Evolutionary conservation across 208 protist species (phyloP), one percentile per base, ranked within the genome.

Genomic region (Herpetomonas samuelpessoai): DNA sequence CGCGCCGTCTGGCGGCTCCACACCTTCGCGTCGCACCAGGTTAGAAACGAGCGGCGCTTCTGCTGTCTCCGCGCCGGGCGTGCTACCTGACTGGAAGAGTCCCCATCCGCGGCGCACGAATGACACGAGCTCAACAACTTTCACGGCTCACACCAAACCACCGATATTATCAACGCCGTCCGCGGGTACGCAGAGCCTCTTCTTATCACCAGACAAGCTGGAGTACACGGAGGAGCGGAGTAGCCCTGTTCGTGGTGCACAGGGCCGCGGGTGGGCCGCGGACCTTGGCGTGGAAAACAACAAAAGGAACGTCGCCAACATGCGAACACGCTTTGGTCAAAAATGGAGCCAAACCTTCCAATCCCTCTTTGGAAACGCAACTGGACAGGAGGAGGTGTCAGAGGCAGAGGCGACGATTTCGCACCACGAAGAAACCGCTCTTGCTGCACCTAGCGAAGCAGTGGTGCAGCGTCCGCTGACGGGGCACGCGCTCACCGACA

Each of bases 331-430:
- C 3, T 71, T 73, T 47, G 74, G 71, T 10, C 65, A 59, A 28
- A 50, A 74, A 22, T 91, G 83, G 83, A 76, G 69, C 29, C 63
- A 64, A 24, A 72, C 82, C 21, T 87, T 83, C 53, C 58, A 74
- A 25, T 64, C 68, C 0, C 72, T 91, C 46, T 51, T 87, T 44
- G 22, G 29, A 51, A 18, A 16, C 10, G 35, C 10, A 7, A 41
- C 35, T 7, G 35, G n/a, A n/a, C n/a, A n/a, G n/a, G n/a, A n/a
- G n/a, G n/a, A n/a, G n/a, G n/a, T n/a, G n/a, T n/a, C n/a, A n/a
- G n/a, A n/a, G n/a, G n/a, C n/a, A n/a, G n/a, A n/a, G n/a, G n/a
- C n/a, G n/a, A n/a, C n/a, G n/a, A n/a, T n/a, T n/a, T n/a, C n/a
- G n/a, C n/a, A 41, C 16, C 16, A 16, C 35, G 35, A 16, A 7